phyloP scores from a whole-genome alignment of 1,284 basidiomycete species.

The Malassezia dermatis region DNA sequence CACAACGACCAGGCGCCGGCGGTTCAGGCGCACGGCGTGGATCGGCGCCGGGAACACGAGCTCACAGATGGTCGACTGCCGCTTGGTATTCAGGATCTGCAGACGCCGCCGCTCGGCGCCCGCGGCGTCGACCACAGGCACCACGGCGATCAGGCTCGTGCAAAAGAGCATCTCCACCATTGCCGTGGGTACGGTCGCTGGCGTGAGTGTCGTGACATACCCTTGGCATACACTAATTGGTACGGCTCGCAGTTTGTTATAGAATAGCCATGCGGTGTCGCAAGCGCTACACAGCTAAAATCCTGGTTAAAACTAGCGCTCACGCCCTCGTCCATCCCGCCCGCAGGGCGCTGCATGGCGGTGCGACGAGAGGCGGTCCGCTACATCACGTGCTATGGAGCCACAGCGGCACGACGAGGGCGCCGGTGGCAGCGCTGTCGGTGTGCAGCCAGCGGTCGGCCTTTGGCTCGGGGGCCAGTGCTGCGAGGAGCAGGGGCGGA shows the following conservation, averaged over 20 bases:
- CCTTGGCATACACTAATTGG: slow-evolving; percentile 85
- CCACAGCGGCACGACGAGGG: slow-evolving; percentile 55
- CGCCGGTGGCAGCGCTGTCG: slow-evolving; percentile 64
- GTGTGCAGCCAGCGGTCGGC: slow-evolving; percentile 76
- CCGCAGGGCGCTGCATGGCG: not conserved
- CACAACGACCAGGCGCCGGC: slow-evolving; percentile 88
- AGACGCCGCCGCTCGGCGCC: slow-evolving; percentile 47
- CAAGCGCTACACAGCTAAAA: slow-evolving; percentile 75
- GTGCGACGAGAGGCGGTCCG: not conserved
- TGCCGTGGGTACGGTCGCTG: slow-evolving; percentile 77
- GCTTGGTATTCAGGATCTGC: slow-evolving; percentile 89
- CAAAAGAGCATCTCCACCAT: slow-evolving; percentile 99
- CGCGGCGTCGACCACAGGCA: slow-evolving; percentile 45
- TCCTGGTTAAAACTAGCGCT: slow-evolving; percentile 39
- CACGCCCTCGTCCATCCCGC: slow-evolving; percentile 14
- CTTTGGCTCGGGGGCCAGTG: slow-evolving; percentile 74
- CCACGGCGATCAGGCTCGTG: slow-evolving; percentile 88
- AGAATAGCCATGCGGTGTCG: slow-evolving; percentile 86
- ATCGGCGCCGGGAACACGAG: slow-evolving; percentile 92
- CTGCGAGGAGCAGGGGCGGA: slow-evolving; percentile 59
- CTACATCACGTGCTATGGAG: slow-evolving; percentile 7
- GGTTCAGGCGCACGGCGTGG: slow-evolving; percentile 87
- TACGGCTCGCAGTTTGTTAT: slow-evolving; percentile 98
- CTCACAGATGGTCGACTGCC: slow-evolving; percentile 98
- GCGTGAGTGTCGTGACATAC: slow-evolving; percentile 51